Conservation (phyloP, 768 basidiomycete species). For the Termitomyces sp. region DNA sequence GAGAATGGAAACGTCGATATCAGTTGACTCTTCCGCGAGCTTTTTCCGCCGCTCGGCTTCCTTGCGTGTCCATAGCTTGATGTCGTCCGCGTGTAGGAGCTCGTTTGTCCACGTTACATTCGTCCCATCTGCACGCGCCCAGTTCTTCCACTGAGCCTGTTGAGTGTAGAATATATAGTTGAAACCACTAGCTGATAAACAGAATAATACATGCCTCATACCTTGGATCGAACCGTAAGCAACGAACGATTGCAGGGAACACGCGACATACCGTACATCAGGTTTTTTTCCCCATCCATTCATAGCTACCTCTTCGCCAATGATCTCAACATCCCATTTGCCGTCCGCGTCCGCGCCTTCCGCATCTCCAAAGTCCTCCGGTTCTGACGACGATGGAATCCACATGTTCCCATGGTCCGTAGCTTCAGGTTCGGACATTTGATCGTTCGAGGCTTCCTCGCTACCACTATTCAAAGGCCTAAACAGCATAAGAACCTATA, state of each 20-base stretch:
- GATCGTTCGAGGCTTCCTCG: background rate
- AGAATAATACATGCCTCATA: conserved; percentile 8
- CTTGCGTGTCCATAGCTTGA: conserved; percentile 25
- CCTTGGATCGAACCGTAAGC: background rate
- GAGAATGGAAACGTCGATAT: conserved; percentile 39
- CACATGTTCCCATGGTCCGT: conserved; percentile 9
- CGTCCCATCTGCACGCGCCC: conserved; percentile 46
- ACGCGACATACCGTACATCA: conserved; percentile 23
- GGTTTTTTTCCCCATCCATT: conserved; percentile 18
- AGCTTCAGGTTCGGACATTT: background rate
- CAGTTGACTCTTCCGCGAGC: conserved; percentile 25
- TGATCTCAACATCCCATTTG: conserved; percentile 28
- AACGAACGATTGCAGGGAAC: background rate
- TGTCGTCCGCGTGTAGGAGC: conserved; percentile 12
- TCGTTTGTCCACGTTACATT: conserved; percentile 48
- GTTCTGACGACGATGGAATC: conserved; percentile 18
- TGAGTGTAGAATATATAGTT: background rate
- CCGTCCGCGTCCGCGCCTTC: conserved; percentile 23
- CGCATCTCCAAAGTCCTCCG: conserved; percentile 22
- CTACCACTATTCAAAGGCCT: background rate
- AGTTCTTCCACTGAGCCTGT: conserved; percentile 49
- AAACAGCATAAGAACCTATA: background rate
- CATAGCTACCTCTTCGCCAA: conserved; percentile 34
- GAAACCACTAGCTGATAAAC: background rate
- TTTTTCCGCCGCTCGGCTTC: conserved; percentile 25